Percentiles rank a stretch among this genome's conserved stretches.
These are phyloP conservation scores for Yamadazyma taylorii DNA, from an alignment of 1,139 yeast genomes.

Conservation along the genomic window DNA sequence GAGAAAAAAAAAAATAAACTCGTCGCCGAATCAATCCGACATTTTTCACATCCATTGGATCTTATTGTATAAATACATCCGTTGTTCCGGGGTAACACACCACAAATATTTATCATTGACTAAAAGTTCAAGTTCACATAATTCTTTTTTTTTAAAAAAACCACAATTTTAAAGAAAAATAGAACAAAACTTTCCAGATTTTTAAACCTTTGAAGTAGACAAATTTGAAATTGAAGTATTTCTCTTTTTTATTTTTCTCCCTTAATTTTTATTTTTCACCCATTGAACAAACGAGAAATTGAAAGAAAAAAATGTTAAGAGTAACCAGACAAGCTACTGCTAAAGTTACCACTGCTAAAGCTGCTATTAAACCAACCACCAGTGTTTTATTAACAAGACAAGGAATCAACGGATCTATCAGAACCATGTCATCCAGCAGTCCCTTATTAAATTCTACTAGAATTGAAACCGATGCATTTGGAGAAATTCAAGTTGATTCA, in stretches of 20 bases:
- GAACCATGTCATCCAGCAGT: conserved; percentile 30
- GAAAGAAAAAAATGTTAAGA: conserved; percentile 30
- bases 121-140: neutral
- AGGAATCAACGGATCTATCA: conserved; percentile 8
- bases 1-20: conserved; percentile 5
- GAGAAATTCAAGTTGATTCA: conserved; percentile 86
- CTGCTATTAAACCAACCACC: too few relatives aligned
- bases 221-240: too few relatives aligned
- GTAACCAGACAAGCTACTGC: conserved; percentile 18
- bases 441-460: conserved; percentile 41
- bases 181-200: neutral
- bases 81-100: conserved; percentile 18
- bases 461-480: conserved; percentile 93
- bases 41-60: too few relatives aligned
- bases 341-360: conserved; percentile 8
- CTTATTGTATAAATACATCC: conserved; percentile 5
- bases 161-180: too few relatives aligned
- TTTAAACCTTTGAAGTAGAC: conserved; percentile 3
- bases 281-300: conserved; percentile 2
- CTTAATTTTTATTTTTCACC: neutral
- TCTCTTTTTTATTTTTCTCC: too few relatives aligned
- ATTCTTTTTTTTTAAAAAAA: too few relatives aligned
- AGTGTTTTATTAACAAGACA: neutral
- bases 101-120: neutral
- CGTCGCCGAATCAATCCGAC: conserved; percentile 1